Conservation (phyloP, 2,329 filamentous ascomycete species). For the Trichoderma simmonsii region DNA sequence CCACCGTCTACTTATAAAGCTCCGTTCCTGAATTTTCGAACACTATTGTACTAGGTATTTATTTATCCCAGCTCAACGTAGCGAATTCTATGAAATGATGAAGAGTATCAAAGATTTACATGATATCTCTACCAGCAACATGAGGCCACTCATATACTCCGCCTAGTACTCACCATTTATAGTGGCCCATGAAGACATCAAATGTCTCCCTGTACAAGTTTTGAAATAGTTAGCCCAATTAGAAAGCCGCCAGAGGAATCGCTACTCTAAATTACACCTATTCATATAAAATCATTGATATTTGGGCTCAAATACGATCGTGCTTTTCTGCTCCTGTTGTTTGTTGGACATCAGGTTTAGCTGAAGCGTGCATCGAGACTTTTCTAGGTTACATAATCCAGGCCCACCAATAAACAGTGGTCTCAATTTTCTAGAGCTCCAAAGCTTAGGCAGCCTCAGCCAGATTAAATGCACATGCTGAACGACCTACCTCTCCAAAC, state of each 20-base stretch:
- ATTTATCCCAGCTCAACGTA: neutral
- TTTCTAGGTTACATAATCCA: neutral
- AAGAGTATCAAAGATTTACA: neutral
- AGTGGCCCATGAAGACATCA: neutral
- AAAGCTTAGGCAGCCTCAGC: neutral
- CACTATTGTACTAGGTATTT: neutral
- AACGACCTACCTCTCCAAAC: neutral
- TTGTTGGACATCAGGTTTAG: neutral
- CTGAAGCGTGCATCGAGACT: neutral
- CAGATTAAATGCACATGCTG: neutral
- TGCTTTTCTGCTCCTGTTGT: neutral
- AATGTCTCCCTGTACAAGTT: neutral
- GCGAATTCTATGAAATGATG: neutral
- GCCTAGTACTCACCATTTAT: neutral
- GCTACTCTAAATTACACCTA: neutral
- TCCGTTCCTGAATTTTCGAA: neutral
- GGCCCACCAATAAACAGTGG: neutral
- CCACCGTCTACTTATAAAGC: neutral
- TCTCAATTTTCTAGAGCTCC: constrained; percentile 8
- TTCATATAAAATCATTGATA: neutral
- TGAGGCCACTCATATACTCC: neutral
- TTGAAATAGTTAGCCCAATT: too few species aligned
- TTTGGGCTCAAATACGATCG: neutral
- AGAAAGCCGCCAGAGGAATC: too few species aligned
- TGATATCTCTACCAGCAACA: neutral